Base-by-base conservation (phyloP, 116 monocot genomes). In the Papilionanthe hybrid region DNA sequence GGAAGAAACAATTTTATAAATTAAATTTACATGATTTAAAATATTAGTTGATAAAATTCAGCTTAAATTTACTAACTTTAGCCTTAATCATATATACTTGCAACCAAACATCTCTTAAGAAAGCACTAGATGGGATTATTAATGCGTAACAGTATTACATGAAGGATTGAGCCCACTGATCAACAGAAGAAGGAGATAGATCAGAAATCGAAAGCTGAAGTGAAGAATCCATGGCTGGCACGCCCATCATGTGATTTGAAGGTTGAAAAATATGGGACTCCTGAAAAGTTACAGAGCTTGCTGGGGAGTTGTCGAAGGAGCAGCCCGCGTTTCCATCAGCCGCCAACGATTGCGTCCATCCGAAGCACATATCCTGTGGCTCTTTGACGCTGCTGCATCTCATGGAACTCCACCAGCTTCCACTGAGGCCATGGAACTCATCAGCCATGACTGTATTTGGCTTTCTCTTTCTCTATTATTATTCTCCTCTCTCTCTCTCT, bases 131-230 rank as follows among this genome's bases (percentile, higher is more conserved):
- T 5, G 3, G 13, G 17, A 41, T 3, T 29, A 71, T 17, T 32
- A 5, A 32, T 11, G 71, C 5, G 37, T 5, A 5, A 3, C 11
- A 71, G 37, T 5, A 29, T 19, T 71, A 71, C 71, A 71, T 25
- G 71, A 41, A 71, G 71, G 71, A 71, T 71, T 71, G 71, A 28
- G 71, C 27, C 71, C 71, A 71, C 37, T 71, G 30, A 71, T 71
- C 71, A 71, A 17, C 5, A 4, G 37, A 17, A 0, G 71, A 37
- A 71, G 71, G 15, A 25, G 25, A 27, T 3, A 65, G 65, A 65
- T 10, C 23, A 12, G 27, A 65, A 65, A 65, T 27, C 9, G 65
- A 65, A 65, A 65, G 65, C 65, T 65, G 29, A 5, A 15, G 5
- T 41, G 71, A 41, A 41, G 71, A 13, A 17, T 71, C 71, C 71